Evolutionary conservation across 768 basidiomycete genomes (phyloP), one percentile per base, ranked within the genome.

Genomic region (Coprinopsis strossmayeri): DNA sequence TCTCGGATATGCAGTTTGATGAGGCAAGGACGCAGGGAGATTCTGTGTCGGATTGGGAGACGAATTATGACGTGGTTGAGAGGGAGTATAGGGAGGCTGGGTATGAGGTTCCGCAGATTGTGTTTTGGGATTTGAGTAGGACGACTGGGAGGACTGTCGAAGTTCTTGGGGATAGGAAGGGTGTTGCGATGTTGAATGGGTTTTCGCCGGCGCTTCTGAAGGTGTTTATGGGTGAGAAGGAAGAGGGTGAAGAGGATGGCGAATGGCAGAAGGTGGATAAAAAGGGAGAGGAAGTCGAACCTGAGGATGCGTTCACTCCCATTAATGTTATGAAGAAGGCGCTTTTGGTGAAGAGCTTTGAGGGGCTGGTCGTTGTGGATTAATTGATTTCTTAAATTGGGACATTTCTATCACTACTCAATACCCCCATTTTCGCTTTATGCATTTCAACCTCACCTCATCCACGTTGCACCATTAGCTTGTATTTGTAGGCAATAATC

Each of bases 1-100:
- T 90, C 60, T 77, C 78, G 2, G 84, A 88, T 58, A 87, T 88
- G 86, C 85, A 87, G 63, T 88, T 88, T 53, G 82, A 87, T 43
- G 27, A 21, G 7, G 56, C 59, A 10, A 9, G 17, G 5, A 18
- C 12, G 15, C 40, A 47, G n/a, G 23, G 27, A 30, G 45, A 17
- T 7, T 25, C 45, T 2, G 44, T 53, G 0, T 48, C 49, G 7
- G 30, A 54, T 0, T 86, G 82, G 81, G 70, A 76, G 55, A 88
- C 84, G 32, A 84, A 78, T 39, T 75, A 87, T 55, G 73, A 82
- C 27, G 61, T 60, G 18, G 74, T 87, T 34, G 72, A 71, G 59
- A 58, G 64, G 50, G 78, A 71, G 57, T 89, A 80, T 54, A 57
- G 58, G 39, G 61, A 70, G 50, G 82, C 79, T 3, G 85, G 86